Percentiles rank a stretch among this genome's conserved stretches.
phyloP scores from a whole-genome alignment of 306 rosid genomes.

The Quercus mongolica region DNA sequence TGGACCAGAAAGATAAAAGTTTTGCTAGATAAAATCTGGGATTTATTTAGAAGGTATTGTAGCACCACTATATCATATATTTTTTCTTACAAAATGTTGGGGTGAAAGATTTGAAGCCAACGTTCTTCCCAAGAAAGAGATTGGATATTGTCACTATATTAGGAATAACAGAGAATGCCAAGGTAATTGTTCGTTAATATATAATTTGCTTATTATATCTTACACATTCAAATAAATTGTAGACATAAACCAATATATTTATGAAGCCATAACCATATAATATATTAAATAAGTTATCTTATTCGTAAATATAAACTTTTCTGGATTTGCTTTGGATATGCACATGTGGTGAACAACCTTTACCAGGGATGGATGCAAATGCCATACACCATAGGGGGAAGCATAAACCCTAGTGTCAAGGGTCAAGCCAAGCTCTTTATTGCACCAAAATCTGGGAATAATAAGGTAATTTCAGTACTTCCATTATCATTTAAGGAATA shows the following conservation, averaged over 20 bases:
- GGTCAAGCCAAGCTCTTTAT: slow-evolving; percentile 43
- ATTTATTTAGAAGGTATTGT: too few relatives aligned
- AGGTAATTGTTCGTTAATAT: neutral
- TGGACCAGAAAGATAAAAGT: too few relatives aligned
- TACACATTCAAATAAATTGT: too few relatives aligned
- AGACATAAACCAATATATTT: too few relatives aligned
- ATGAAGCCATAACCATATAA: too few relatives aligned
- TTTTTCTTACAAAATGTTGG: too few relatives aligned
- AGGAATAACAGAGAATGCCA: neutral
- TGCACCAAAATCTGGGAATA: slow-evolving; percentile 31
- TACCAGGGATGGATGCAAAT: slow-evolving; percentile 15
- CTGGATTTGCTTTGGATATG: neutral
- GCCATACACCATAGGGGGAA: neutral
- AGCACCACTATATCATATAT: too few relatives aligned
- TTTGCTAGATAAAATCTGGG: too few relatives aligned
- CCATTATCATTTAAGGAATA: too few relatives aligned
- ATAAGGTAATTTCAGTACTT: slow-evolving; percentile 18
- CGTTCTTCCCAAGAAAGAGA: too few relatives aligned
- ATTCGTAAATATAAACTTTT: neutral
- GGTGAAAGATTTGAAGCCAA: too few relatives aligned
- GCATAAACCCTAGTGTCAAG: slow-evolving; percentile 24
- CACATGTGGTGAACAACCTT: slow-evolving; percentile 25
- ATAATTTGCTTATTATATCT: neutral
- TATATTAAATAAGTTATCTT: too few relatives aligned
- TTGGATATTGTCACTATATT: neutral